phyloP scores from a whole-genome alignment of 2,329 filamentous ascomycete species.

The Bipolaris cookei region DNA sequence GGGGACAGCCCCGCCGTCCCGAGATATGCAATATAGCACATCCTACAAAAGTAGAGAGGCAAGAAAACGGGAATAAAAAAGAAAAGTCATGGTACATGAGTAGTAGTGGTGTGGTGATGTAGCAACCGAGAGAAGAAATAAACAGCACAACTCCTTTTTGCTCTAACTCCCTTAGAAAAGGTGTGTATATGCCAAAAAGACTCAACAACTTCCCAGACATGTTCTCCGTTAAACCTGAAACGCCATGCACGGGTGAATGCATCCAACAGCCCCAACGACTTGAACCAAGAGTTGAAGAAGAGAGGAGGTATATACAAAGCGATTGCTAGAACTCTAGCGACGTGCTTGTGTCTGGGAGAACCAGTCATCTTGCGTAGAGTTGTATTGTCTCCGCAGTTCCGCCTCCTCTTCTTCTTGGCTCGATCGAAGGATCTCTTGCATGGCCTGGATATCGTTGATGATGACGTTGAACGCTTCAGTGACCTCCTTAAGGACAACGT shows the following conservation, averaged over 20 bases:
- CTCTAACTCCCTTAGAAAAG: not conserved
- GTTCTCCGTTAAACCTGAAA: not conserved
- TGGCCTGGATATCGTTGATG: conserved; percentile 69
- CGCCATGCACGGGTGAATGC: conserved; percentile 3
- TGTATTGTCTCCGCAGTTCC: conserved; percentile 13
- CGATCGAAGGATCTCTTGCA: conserved; percentile 52
- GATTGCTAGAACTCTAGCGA: not conserved
- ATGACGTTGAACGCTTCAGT: conserved; percentile 76
- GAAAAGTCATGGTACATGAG: conserved; percentile 9
- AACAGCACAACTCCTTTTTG: not conserved
- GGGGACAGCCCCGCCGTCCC: not conserved
- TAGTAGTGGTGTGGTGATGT: not conserved
- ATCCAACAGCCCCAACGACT: not conserved
- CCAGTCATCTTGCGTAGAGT: conserved; percentile 14
- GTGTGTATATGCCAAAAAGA: not conserved
- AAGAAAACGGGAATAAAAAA: not conserved
- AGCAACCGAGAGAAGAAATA: not conserved
- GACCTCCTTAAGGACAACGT: conserved; percentile 69
- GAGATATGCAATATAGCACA: not conserved
- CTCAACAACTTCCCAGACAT: not conserved
- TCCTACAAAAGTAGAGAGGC: not conserved
- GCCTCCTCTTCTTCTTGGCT: conserved; percentile 47
- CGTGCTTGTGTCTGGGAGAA: conserved; percentile 12
- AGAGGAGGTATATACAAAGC: not conserved
- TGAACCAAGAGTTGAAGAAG: not conserved